Conservation (phyloP, 805 yeast genomes). For the Barnettozyma siamensis region DNA sequence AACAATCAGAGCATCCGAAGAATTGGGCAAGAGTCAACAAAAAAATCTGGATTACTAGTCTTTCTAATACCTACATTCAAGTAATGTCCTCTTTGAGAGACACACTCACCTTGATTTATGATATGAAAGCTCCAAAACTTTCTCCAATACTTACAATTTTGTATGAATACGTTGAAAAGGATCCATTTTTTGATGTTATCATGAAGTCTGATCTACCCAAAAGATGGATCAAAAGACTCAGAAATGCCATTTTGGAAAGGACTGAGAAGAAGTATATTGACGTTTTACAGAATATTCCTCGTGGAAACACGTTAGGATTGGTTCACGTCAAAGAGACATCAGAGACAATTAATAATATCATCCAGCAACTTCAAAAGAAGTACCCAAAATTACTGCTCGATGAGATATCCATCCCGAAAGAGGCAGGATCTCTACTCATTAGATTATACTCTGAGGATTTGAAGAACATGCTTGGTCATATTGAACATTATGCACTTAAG, state of each 20-base stretch:
- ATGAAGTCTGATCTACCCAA: slow-evolving; percentile 33
- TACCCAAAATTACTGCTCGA: slow-evolving; percentile 61
- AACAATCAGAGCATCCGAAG: slow-evolving; percentile 21
- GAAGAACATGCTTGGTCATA: slow-evolving; percentile 43
- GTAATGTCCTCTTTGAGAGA: slow-evolving; percentile 41
- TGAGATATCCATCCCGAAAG: slow-evolving; percentile 44
- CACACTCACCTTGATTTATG: slow-evolving; percentile 36
- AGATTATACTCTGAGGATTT: slow-evolving; percentile 51
- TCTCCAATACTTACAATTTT: slow-evolving; percentile 46
- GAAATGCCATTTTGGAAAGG: slow-evolving; percentile 31
- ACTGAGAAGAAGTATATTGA: slow-evolving; percentile 41
- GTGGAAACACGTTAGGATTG: slow-evolving; percentile 47
- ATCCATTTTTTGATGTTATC: slow-evolving; percentile 35
- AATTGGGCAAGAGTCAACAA: slow-evolving; percentile 43
- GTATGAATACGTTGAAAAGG: slow-evolving; percentile 45
- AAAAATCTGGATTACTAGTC: slow-evolving; percentile 42
- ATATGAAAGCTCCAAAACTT: slow-evolving; percentile 48
- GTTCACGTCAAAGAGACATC: slow-evolving; percentile 53
- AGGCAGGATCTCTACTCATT: slow-evolving; percentile 43
- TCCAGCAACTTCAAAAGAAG: slow-evolving; percentile 48
- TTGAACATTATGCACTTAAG: slow-evolving; percentile 33
- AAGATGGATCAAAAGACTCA: slow-evolving; percentile 37
- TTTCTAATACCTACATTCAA: slow-evolving; percentile 41
- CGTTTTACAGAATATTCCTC: slow-evolving; percentile 47
- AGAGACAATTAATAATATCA: slow-evolving; percentile 43